Evolutionary conservation across 805 yeast genomes (phyloP), one percentile per base, ranked within the genome.

Genomic region (Yarrowia osloensis): DNA sequence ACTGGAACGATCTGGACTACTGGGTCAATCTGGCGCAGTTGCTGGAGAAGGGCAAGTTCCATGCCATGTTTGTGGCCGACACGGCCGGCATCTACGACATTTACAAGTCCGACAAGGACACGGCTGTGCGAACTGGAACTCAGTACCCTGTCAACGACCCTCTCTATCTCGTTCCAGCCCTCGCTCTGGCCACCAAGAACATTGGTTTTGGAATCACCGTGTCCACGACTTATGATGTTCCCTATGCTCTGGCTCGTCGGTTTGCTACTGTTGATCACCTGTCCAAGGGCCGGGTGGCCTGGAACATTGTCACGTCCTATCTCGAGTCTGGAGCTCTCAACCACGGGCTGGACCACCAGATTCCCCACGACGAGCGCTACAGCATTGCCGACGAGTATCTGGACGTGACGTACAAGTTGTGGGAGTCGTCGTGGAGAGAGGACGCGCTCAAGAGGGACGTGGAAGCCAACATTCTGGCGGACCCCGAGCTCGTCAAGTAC

Each of bases 291-390:
- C 73, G 84, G 70, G 73, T 81, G 49, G 84, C 83, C n/a, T 81
- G 84, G 84, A 81, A 81, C 70, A 77, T 81, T 29, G 83, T 81
- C 33, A 77, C 82, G 9, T 78, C 82, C 0, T 81, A 80, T 67
- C 73, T 79, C 62, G 82, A 80, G 52, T 76, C 80, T 71, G 83
- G 81, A 3, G 79, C 83, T 2, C 72, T 79, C 67, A 79, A 80
- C 67, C 70, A 79, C 39, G 80, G 80, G 69, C 78, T 78, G 11
- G 76, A 75, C 49, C 52, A 70, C 4, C 73, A 78, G 31, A 80
- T 81, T 13, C 76, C 75, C 2, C 83, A 81, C 70, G 81, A 77
- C 24, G 75, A 76, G 67, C 77, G 85, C 67, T 81, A 81, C 68
- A 76, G 70, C 15, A 73, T 74, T 55, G 80, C 84, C 0, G 78